A percentile compares a stretch with the other conserved stretches of the same genome.
phyloP scores from a whole-genome alignment of 768 basidiomycete species.

The Mycena latifolia region DNA sequence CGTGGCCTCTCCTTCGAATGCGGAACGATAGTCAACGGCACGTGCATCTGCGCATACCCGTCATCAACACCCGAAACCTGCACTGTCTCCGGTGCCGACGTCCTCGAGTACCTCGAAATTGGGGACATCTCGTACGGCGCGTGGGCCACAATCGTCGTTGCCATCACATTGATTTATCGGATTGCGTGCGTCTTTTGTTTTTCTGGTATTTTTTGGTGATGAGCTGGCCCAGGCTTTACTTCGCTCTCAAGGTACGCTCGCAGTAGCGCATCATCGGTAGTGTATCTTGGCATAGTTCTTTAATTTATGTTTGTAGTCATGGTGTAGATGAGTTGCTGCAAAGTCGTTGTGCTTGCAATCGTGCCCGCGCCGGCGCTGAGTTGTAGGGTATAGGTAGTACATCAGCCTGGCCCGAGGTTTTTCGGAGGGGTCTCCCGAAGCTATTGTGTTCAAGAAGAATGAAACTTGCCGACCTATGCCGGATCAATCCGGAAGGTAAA shows the following conservation, averaged over 20 bases:
- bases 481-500: too few relatives aligned
- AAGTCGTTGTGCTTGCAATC: too few relatives aligned
- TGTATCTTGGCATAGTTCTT: too few relatives aligned
- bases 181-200: constrained; percentile 46
- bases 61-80: constrained; percentile 58
- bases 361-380: too few relatives aligned
- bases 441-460: too few relatives aligned
- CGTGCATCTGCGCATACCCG: constrained; percentile 64
- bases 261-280: too few relatives aligned
- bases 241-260: constrained; percentile 8
- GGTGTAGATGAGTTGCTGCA: too few relatives aligned
- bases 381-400: too few relatives aligned
- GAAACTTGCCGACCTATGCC: too few relatives aligned
- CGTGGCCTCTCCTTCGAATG: constrained; percentile 60
- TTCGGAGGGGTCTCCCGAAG: too few relatives aligned
- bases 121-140: constrained; percentile 56
- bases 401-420: too few relatives aligned
- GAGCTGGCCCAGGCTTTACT: constrained; percentile 12
- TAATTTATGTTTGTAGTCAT: too few relatives aligned
- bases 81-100: constrained; percentile 63
- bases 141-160: constrained; percentile 59
- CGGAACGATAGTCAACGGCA: constrained; percentile 45
- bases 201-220: background rate
- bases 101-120: constrained; percentile 62
- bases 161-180: constrained; percentile 60